Evolutionary conservation across 257 asterid species (phyloP).

Genomic region (Cynanchum wilfordii): DNA sequence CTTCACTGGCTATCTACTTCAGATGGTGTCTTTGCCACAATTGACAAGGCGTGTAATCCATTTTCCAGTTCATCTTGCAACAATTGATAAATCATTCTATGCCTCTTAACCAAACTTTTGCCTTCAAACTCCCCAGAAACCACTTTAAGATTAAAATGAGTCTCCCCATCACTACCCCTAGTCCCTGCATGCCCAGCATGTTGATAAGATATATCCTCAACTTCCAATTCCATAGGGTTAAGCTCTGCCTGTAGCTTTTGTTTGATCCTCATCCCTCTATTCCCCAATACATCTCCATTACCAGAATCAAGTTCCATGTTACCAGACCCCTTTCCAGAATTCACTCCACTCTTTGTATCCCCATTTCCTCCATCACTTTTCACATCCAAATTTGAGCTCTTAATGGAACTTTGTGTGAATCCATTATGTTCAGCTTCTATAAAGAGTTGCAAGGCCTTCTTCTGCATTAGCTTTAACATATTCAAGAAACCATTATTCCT

Average conservation of each 20-base stretch:
- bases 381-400: constrained; percentile 19
- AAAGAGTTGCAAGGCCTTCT: constrained; percentile 62
- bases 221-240: constrained; percentile 42
- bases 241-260: constrained; percentile 49
- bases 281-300: constrained; percentile 37
- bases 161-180: constrained; percentile 73
- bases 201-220: constrained; percentile 81
- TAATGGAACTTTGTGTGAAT: constrained; percentile 14
- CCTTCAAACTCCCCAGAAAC: constrained; percentile 71
- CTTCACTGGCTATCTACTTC: constrained; percentile 39
- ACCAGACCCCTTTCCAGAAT: constrained; percentile 19
- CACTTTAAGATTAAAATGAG: constrained; percentile 74
- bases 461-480: constrained; percentile 86
- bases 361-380: constrained; percentile 24
- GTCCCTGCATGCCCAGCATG: constrained; percentile 83
- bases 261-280: constrained; percentile 61
- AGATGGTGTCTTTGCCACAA: constrained; percentile 69
- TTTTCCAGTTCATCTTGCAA: constrained; percentile 76
- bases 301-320: constrained; percentile 14
- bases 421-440: constrained; percentile 41
- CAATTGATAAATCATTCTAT: constrained; percentile 60
- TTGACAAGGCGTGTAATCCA: constrained; percentile 72
- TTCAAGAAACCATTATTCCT: constrained; percentile 87
- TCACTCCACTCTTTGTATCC: constrained; percentile 11
- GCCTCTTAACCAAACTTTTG: constrained; percentile 94